phyloP scores from a whole-genome alignment of 257 asterid genomes.

The Pogostemon cablin region DNA sequence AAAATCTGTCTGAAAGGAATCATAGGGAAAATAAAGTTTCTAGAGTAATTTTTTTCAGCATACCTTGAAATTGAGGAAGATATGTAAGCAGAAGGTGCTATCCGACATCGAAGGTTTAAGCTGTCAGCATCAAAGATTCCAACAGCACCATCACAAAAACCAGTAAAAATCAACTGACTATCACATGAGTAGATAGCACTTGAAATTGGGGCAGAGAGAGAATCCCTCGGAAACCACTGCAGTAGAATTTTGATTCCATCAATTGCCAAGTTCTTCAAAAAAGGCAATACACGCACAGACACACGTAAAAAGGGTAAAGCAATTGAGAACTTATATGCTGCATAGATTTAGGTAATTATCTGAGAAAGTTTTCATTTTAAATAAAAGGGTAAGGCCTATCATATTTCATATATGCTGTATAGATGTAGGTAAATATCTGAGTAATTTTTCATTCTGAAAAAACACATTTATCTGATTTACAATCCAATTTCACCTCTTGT shows the following conservation, averaged over 20 bases:
- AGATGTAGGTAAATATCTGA: not conserved
- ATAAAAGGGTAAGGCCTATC: too few species aligned
- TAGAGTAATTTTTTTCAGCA: constrained; percentile 7
- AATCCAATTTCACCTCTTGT: not conserved
- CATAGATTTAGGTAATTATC: too few species aligned
- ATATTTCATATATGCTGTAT: not conserved
- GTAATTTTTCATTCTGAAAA: not conserved
- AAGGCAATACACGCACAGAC: not conserved
- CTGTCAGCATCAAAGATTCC: constrained; percentile 80
- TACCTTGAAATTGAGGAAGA: constrained; percentile 77
- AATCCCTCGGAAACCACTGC: constrained; percentile 92
- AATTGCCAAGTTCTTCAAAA: constrained; percentile 11
- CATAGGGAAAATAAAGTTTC: too few species aligned
- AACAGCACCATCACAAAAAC: constrained; percentile 89
- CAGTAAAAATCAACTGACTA: constrained; percentile 65
- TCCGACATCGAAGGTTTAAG: constrained; percentile 70
- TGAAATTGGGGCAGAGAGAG: constrained; percentile 74
- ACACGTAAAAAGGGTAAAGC: not conserved
- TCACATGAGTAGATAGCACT: constrained; percentile 88
- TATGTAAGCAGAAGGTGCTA: constrained; percentile 77
- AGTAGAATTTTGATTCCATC: constrained; percentile 25
- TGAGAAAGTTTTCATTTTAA: not conserved
- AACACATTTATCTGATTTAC: not conserved
- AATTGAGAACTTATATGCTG: not conserved
- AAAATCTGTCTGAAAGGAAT: too few species aligned